These are phyloP conservation scores for Paecilomyces sp. DNA, from an alignment of 2,329 filamentous ascomycete genomes.

Conservation along the genomic window DNA sequence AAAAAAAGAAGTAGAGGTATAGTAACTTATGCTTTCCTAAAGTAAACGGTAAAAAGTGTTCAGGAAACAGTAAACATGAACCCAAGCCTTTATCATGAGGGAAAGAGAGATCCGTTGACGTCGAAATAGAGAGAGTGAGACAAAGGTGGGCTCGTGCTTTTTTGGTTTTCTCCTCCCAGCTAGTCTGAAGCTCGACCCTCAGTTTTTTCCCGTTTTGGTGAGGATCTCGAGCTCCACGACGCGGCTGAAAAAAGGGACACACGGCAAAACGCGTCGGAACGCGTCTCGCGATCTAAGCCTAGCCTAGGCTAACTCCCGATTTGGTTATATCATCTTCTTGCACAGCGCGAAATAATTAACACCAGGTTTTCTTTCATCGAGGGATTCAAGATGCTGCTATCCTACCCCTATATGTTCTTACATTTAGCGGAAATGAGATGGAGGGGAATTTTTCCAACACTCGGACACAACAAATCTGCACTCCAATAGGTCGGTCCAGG, in stretches of 20 bases:
- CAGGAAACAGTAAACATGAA: neutral
- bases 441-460: neutral
- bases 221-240: neutral
- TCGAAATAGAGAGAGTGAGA: neutral
- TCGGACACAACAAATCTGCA: neutral
- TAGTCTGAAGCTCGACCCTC: neutral
- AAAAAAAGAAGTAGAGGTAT: neutral
- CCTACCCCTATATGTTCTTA: neutral
- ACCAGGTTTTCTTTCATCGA: neutral
- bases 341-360: too few species aligned
- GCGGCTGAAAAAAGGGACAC: slow-evolving; percentile 9
- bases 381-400: neutral
- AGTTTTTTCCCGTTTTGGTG: slow-evolving; percentile 9
- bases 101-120: neutral
- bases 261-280: slow-evolving; percentile 5
- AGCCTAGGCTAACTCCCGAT: slow-evolving; percentile 4
- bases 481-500: neutral
- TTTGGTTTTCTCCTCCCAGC: neutral
- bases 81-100: neutral
- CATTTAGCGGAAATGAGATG: neutral
- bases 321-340: slow-evolving; percentile 8
- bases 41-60: neutral
- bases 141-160: neutral
- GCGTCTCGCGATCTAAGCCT: neutral
- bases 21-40: neutral